Evolutionary conservation across 352 stramenopile species (phyloP).

Genomic region (Globisporangium solare): DNA sequence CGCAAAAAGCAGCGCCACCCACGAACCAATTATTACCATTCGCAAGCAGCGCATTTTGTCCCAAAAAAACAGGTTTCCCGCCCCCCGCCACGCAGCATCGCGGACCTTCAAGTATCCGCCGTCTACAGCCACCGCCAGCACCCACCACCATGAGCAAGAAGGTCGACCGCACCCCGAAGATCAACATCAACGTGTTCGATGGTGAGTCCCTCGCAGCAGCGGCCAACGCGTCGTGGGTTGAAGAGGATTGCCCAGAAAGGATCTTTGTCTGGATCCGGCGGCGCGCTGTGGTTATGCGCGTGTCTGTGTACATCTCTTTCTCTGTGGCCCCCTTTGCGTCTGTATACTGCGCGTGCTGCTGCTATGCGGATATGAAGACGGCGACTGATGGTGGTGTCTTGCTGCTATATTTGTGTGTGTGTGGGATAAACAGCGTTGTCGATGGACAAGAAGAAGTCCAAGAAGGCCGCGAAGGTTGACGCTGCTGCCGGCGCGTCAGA

Average conservation of each 20-base stretch:
- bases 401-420: neutral
- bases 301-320: neutral
- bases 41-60: neutral
- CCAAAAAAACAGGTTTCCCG: neutral
- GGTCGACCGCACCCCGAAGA: constrained; percentile 15
- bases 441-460: constrained; percentile 54
- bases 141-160: constrained; percentile 13
- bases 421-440: constrained; percentile 7
- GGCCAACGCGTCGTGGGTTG: no score
- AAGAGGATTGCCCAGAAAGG: no score
- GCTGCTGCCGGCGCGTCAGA: constrained; percentile 17
- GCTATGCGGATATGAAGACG: no score
- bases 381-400: neutral
- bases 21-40: neutral
- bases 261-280: no score
- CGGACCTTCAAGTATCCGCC: neutral
- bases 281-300: neutral
- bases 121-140: neutral
- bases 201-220: constrained; percentile 4
- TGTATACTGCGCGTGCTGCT: no score
- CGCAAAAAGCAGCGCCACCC: neutral
- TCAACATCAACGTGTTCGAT: constrained; percentile 19
- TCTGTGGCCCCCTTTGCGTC: neutral
- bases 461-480: constrained; percentile 38
- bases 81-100: neutral